Percentiles rank a stretch among this genome's conserved stretches.
Conservation (phyloP, 2,329 filamentous ascomycete genomes). For the Pseudogymnoascus sp. region DNA sequence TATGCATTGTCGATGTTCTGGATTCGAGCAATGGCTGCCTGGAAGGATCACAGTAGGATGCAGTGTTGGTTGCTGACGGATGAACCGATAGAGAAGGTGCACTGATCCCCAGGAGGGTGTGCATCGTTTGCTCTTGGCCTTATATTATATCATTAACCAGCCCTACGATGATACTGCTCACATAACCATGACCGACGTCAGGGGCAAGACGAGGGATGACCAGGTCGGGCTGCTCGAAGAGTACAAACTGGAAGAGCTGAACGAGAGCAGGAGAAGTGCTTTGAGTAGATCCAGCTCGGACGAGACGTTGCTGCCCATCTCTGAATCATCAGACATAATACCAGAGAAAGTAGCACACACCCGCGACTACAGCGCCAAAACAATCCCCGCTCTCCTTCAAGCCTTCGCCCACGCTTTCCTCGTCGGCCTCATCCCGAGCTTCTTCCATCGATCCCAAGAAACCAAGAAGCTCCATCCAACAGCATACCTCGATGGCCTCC, state of each 20-base stretch:
- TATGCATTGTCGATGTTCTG: neutral
- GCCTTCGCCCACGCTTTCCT: neutral
- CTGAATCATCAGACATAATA: neutral
- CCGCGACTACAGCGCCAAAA: neutral
- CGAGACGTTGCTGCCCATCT: neutral
- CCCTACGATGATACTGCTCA: neutral
- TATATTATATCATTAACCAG: neutral
- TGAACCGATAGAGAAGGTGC: neutral
- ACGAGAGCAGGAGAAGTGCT: neutral
- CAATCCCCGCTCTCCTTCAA: neutral
- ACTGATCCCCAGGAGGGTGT: neutral
- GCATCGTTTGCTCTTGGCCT: neutral
- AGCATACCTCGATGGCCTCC: constrained; percentile 41
- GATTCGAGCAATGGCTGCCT: neutral
- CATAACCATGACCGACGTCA: neutral
- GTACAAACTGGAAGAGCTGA: neutral
- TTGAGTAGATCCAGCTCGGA: neutral
- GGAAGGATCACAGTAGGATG: neutral
- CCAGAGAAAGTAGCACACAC: neutral
- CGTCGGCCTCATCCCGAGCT: constrained; percentile 6
- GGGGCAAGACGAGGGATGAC: neutral
- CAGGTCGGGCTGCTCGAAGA: neutral
- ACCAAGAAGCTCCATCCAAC: constrained; percentile 24
- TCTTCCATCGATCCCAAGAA: neutral
- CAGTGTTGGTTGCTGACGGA: neutral